Evolutionary conservation across 352 stramenopile species (phyloP).

Genomic region (Aphanomyces astaci): DNA sequence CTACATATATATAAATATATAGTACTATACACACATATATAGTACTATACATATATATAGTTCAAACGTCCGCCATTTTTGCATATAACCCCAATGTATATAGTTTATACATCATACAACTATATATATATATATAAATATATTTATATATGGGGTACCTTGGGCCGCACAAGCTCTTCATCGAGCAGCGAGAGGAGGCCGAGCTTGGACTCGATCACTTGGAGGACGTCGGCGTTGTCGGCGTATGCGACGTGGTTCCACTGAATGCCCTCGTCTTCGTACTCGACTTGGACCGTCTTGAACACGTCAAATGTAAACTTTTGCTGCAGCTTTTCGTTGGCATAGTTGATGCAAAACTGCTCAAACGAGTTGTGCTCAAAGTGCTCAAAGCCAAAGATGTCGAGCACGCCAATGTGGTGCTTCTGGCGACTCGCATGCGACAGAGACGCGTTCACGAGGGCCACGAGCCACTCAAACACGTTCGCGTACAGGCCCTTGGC

Average conservation of each 20-base stretch:
- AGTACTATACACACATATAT: no score
- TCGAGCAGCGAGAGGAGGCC: slow-evolving; percentile 87
- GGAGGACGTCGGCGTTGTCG: slow-evolving; percentile 85
- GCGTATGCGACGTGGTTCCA: slow-evolving; percentile 89
- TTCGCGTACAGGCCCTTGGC: slow-evolving; percentile 90
- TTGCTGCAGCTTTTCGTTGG: slow-evolving; percentile 73
- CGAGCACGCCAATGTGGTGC: slow-evolving; percentile 73
- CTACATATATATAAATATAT: no score
- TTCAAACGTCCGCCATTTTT: no score
- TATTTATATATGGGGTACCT: no score
- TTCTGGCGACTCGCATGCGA: slow-evolving; percentile 59
- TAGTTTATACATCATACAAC: no score
- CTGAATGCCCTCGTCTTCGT: slow-evolving; percentile 90
- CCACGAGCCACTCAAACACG: slow-evolving; percentile 91
- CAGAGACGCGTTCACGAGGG: slow-evolving; percentile 85
- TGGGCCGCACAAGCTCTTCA: slow-evolving; percentile 84
- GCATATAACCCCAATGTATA: no score
- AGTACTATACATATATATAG: slow-evolving; percentile 17
- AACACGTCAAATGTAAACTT: slow-evolving; percentile 88
- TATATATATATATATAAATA: no score
- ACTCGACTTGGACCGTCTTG: slow-evolving; percentile 91
- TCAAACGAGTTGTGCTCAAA: slow-evolving; percentile 92
- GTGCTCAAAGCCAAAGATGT: slow-evolving; percentile 89
- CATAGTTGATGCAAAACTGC: slow-evolving; percentile 77
- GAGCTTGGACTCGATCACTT: slow-evolving; percentile 80